Percentiles rank a stretch among this genome's conserved stretches.
Conservation (phyloP, 2,329 filamentous ascomycete species). For the Trichothecium roseum region DNA sequence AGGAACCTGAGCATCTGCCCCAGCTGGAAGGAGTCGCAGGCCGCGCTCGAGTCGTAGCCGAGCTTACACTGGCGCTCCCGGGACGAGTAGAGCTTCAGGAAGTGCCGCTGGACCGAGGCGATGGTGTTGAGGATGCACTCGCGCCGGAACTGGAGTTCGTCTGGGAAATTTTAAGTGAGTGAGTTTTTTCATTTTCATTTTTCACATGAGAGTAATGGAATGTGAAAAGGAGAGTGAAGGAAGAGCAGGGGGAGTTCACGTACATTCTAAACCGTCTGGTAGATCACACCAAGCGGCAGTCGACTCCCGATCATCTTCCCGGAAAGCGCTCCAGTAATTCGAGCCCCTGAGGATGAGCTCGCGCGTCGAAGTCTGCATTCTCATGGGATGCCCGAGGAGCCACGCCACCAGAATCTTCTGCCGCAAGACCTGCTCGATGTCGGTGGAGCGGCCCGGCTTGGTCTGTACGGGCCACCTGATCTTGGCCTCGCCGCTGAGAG, state of each 20-base stretch:
- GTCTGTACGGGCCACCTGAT: slow-evolving; percentile 44
- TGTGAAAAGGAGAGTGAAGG: neutral
- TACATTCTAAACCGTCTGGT: slow-evolving; percentile 57
- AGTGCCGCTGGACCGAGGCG: slow-evolving; percentile 59
- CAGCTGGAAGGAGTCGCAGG: slow-evolving; percentile 70
- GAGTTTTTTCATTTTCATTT: neutral
- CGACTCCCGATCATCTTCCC: slow-evolving; percentile 14
- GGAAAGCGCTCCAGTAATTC: slow-evolving; percentile 39
- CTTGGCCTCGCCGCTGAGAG: slow-evolving; percentile 37
- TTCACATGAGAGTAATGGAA: neutral
- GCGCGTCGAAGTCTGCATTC: slow-evolving; percentile 50
- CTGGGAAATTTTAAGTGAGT: slow-evolving; percentile 23
- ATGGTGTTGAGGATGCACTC: slow-evolving; percentile 58
- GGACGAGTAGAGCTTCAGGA: slow-evolving; percentile 56
- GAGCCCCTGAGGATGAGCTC: slow-evolving; percentile 60
- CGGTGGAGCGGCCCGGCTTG: slow-evolving; percentile 23
- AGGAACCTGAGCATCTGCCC: slow-evolving; percentile 70
- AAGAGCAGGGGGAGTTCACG: slow-evolving; percentile 11
- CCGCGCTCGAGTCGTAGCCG: slow-evolving; percentile 60
- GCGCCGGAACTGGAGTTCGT: slow-evolving; percentile 56
- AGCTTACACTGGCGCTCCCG: slow-evolving; percentile 59
- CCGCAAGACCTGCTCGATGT: slow-evolving; percentile 54
- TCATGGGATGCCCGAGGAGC: slow-evolving; percentile 50
- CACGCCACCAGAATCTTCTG: slow-evolving; percentile 61
- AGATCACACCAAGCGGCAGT: slow-evolving; percentile 61